Conservation (phyloP, 2,329 filamentous ascomycete genomes). For the Leptographium radiaticola region DNA sequence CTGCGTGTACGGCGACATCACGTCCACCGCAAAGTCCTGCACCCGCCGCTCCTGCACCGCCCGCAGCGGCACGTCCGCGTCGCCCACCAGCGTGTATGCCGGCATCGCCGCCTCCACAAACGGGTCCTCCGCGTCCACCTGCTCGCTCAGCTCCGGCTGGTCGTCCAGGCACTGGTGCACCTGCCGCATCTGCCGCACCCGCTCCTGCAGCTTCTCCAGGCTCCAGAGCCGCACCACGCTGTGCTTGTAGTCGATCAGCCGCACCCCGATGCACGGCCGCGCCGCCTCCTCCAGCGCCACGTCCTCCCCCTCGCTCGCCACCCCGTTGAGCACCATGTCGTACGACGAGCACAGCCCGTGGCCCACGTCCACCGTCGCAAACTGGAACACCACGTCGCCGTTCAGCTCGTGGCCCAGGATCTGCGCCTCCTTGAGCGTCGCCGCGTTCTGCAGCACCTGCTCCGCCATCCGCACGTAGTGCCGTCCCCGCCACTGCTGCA, state of each 20-base stretch:
- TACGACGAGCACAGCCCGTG: conserved; percentile 88
- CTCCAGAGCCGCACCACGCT: conserved; percentile 87
- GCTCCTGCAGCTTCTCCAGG: conserved; percentile 75
- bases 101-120: conserved; percentile 88
- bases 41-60: conserved; percentile 92
- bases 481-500: conserved; percentile 66
- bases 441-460: conserved; percentile 74
- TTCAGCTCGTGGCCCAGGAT: conserved; percentile 96
- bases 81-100: conserved; percentile 82
- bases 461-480: conserved; percentile 93
- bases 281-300: conserved; percentile 63
- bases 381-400: conserved; percentile 88
- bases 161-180: conserved; percentile 96
- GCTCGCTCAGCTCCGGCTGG: conserved; percentile 85
- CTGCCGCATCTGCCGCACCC: conserved; percentile 85
- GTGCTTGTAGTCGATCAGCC: conserved; percentile 83
- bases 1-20: conserved; percentile 83
- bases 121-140: conserved; percentile 56
- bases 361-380: conserved; percentile 78
- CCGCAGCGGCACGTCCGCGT: conserved; percentile 80
- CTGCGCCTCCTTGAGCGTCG: conserved; percentile 85
- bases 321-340: conserved; percentile 86
- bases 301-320: conserved; percentile 75
- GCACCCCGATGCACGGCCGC: conserved; percentile 83
- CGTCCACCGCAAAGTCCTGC: conserved; percentile 84